These are phyloP conservation scores for Rhodomyrtus tomentosa DNA, from an alignment of 345 rosid genomes.

Conservation along the genomic window DNA sequence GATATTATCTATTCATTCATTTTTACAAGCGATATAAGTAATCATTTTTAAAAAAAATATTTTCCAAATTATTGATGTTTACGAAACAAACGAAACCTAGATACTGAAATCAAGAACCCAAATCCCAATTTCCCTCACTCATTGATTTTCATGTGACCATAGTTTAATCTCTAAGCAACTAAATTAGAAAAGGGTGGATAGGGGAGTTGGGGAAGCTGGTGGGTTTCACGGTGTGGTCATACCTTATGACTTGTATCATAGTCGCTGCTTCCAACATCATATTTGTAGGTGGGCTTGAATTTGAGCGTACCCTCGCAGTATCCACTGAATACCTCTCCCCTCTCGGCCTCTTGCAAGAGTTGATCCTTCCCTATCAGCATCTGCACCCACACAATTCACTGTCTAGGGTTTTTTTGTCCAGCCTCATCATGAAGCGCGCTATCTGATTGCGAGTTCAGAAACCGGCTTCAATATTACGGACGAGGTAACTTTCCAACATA, in stretches of 20 bases:
- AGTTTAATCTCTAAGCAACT: too few relatives aligned
- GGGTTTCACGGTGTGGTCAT: not conserved
- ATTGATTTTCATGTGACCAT: too few relatives aligned
- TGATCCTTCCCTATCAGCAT: constrained; percentile 53
- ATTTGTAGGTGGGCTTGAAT: constrained; percentile 64
- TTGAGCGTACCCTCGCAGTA: constrained; percentile 43
- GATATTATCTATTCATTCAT: too few relatives aligned
- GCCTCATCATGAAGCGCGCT: not conserved
- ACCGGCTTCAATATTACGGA: not conserved
- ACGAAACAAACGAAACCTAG: too few relatives aligned
- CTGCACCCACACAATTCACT: constrained; percentile 9
- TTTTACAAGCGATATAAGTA: too few relatives aligned
- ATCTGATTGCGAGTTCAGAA: not conserved
- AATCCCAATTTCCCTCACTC: too few relatives aligned
- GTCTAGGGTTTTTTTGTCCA: not conserved
- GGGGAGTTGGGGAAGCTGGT: not conserved
- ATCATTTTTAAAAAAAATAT: too few relatives aligned
- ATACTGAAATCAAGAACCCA: too few relatives aligned
- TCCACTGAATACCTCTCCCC: constrained; percentile 52
- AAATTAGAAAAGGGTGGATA: not conserved
- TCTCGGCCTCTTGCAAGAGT: constrained; percentile 58
- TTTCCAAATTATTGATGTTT: too few relatives aligned
- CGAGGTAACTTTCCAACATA: not conserved
- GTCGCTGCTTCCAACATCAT: constrained; percentile 44
- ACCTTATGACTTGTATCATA: constrained; percentile 64